Evolutionary conservation across 164 flowering plant species (phyloP).

Genomic region (Vitis amurensis): DNA sequence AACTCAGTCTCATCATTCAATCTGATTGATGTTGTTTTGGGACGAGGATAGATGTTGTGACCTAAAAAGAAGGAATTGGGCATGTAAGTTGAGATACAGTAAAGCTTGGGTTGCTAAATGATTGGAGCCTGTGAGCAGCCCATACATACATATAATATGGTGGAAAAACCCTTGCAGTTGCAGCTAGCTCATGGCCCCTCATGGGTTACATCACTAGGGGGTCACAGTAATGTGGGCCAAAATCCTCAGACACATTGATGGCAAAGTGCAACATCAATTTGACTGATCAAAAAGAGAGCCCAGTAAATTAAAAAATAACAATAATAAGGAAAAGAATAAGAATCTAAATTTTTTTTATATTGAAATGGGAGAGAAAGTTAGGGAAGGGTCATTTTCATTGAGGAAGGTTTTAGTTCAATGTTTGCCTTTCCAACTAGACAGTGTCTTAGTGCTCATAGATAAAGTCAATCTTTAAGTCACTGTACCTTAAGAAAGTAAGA

Average conservation of each 20-base stretch:
- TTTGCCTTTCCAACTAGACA: conserved; percentile 12
- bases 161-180: no score
- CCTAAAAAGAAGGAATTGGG: no score
- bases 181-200: no score
- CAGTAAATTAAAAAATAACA: background rate
- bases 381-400: conserved; percentile 27
- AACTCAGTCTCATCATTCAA: no score
- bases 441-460: conserved; percentile 10
- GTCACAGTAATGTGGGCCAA: background rate
- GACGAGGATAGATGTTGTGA: no score
- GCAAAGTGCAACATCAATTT: conserved; percentile 3
- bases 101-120: no score
- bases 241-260: background rate
- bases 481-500: no score
- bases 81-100: no score
- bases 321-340: no score
- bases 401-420: background rate
- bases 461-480: background rate
- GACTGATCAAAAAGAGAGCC: conserved; percentile 8
- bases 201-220: background rate
- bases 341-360: background rate
- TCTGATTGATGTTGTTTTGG: no score
- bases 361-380: conserved; percentile 14
- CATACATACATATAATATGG: no score
- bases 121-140: no score